A percentile compares a stretch with the other conserved stretches of the same genome.
Conservation (phyloP, 2,329 filamentous ascomycete species). For the Lecanicillium sp. region DNA sequence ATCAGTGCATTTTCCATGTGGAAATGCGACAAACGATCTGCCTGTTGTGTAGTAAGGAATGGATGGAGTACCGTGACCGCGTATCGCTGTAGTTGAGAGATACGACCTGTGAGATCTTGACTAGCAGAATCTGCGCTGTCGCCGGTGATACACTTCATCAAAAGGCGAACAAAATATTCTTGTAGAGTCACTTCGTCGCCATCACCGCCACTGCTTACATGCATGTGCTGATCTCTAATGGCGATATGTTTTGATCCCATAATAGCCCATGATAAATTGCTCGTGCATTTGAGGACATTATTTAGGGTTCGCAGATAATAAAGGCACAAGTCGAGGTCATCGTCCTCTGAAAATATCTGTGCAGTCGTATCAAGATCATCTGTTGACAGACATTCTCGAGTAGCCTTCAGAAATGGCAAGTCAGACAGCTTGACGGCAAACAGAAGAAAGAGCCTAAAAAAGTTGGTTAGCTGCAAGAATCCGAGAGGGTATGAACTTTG, state of each 20-base stretch:
- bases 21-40: conserved; percentile 48
- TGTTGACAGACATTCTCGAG: conserved; percentile 10
- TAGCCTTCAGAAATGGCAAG: conserved; percentile 40
- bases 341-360: conserved; percentile 36
- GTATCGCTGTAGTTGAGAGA: conserved; percentile 61
- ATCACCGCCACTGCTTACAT: conserved; percentile 41
- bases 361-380: conserved; percentile 11
- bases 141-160: conserved; percentile 49
- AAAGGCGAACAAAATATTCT: conserved; percentile 58
- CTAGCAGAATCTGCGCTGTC: conserved; percentile 14
- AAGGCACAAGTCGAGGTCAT: conserved; percentile 67
- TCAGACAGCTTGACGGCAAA: conserved; percentile 50
- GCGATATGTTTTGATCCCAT: conserved; percentile 51
- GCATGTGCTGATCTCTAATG: conserved; percentile 18
- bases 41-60: conserved; percentile 57
- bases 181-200: conserved; percentile 54
- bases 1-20: conserved; percentile 66
- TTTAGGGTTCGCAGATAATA: conserved; percentile 72
- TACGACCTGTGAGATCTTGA: conserved; percentile 28
- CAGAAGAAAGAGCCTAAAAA: conserved; percentile 53
- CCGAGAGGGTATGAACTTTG: too few relatives aligned
- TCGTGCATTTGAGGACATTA: conserved; percentile 61
- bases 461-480: too few relatives aligned
- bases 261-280: conserved; percentile 59
- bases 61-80: conserved; percentile 63